Evolutionary conservation across 805 yeast species (phyloP).

Genomic region (Zygotorulaspora florentina): DNA sequence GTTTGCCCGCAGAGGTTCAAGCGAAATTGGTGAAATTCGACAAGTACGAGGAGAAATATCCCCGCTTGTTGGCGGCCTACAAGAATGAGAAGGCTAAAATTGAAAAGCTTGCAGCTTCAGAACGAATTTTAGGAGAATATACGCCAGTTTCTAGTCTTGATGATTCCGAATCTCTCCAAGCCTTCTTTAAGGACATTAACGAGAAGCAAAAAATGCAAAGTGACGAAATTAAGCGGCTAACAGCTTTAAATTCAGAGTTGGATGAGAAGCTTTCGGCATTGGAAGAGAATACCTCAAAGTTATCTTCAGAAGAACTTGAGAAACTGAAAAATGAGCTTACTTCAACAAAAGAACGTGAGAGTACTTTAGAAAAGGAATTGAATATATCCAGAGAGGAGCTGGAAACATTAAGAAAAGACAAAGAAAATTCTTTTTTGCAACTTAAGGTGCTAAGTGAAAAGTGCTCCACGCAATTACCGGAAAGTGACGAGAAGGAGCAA

Average conservation of each 20-base stretch:
- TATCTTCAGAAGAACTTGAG: not conserved
- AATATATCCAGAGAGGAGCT: not conserved
- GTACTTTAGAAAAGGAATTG: not conserved
- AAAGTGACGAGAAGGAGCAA: not conserved
- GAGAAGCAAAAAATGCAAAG: slow-evolving; percentile 58
- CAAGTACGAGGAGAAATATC: slow-evolving; percentile 89
- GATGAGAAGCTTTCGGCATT: slow-evolving; percentile 3
- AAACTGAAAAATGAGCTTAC: slow-evolving; percentile 6
- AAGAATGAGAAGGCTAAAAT: slow-evolving; percentile 69
- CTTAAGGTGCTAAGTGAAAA: slow-evolving; percentile 1
- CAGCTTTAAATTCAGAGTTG: slow-evolving; percentile 12
- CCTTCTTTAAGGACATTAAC: slow-evolving; percentile 60
- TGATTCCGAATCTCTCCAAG: slow-evolving; percentile 67
- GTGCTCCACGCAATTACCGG: not conserved
- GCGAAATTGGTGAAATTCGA: slow-evolving; percentile 67
- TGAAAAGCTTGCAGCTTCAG: slow-evolving; percentile 58
- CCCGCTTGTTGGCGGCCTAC: slow-evolving; percentile 77
- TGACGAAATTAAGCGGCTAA: slow-evolving; percentile 56
- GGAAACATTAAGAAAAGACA: not conserved
- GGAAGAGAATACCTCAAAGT: slow-evolving; percentile 1
- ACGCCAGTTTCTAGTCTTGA: slow-evolving; percentile 77
- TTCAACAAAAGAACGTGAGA: not conserved
- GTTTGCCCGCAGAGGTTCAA: slow-evolving; percentile 53
- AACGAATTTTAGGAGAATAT: slow-evolving; percentile 63
- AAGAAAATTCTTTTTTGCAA: not conserved